Base-by-base conservation (phyloP, 176 grass and related monocot genomes). In the Triticum dicoccoides region DNA sequence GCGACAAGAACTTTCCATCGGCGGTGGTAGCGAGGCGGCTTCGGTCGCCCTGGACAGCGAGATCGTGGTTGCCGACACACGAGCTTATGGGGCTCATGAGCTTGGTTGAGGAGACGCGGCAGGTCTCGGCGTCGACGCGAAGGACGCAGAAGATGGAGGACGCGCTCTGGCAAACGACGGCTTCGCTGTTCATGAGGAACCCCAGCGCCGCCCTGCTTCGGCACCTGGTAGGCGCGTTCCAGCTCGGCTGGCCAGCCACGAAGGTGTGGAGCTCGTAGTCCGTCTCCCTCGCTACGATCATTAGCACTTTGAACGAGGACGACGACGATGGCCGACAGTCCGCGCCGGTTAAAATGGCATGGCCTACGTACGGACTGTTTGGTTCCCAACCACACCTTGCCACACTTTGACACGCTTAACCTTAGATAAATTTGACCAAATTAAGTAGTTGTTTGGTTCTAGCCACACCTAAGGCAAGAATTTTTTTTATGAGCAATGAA, bases 61-160 rank as follows among this genome's bases (percentile, higher is more conserved):
- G 69, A 25, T 73, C 20, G 20, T 6, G 1, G 11, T 4, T 24
- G 63, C 4, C 2, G 25, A 30, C 63, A 30, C 10, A n/a, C 23
- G 39, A 3, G 11, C 70, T 73, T 5, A 73, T 29, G 71, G 71
- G n/a, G 71, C 71, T 74, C 12, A 3, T 74, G 41, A 74, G 71
- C 71, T 74, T 74, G 71, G 71, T 74, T 17, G 71, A 74, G 71
- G n/a, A 74, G n/a, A 47, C 10, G n/a, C 70, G 39, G 5, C 39
- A n/a, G 39, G 70, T 73, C 35, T 27, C 41, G 41, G 12, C 71
- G 71, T 74, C 71, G 12, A 74, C 71, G 71, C 15, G n/a, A 74
- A 74, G 41, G 39, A 74, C 41, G 39, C 47, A 41, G 41, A 74
- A 74, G 41, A 0, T 74, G n/a, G 71, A 73, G 71, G 71, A 74